Evolutionary conservation across 768 basidiomycete genomes (phyloP), one percentile per base, ranked within the genome.

Genomic region (Phanerochaete carnosa): DNA sequence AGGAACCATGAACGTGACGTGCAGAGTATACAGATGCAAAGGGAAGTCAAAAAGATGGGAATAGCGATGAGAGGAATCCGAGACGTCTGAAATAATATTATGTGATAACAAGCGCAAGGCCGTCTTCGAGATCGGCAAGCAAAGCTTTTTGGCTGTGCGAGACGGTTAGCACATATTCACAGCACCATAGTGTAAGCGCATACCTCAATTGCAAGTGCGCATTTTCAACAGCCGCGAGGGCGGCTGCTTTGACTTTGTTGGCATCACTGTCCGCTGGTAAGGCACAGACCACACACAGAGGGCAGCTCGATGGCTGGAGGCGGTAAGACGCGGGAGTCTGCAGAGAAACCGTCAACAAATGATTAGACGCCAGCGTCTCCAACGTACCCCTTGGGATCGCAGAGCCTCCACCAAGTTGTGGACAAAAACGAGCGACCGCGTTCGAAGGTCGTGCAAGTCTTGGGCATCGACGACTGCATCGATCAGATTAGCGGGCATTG

Each of bases 291-390:
- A 89, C 73, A 66, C 87, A 87, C 39, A 83, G 68, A 1, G 84
- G 79, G 49, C 83, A 83, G 70, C 77, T 80, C 16, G 87, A 83
- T 11, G 87, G 86, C 11, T 83, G 78, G 47, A 90, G 76, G 15
- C 79, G 80, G 68, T 90, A 89, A 1, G 86, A 83, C 5, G 86
- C 84, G 35, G 80, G 70, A 54, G 89, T 76, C 88, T 90, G 66
- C 5, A 51, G 51, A 59, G n/a, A 37, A 60, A 54, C 62, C 50
- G 59, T 32, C 37, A 55, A 45, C 59, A 64, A 28, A 30, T 52
- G 30, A 13, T 64, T 35, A 57, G 33, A 62, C 50, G 37, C 54
- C 29, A 28, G 29, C 45, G 19, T 7, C 56, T 30, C 13, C 43
- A 26, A 58, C 58, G 67, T 66, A 90, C 88, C 66, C 87, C 88